A percentile compares a stretch with the other conserved stretches of the same genome.
phyloP scores from a whole-genome alignment of 2,329 filamentous ascomycete genomes.

The Albophoma yamanashiensis region DNA sequence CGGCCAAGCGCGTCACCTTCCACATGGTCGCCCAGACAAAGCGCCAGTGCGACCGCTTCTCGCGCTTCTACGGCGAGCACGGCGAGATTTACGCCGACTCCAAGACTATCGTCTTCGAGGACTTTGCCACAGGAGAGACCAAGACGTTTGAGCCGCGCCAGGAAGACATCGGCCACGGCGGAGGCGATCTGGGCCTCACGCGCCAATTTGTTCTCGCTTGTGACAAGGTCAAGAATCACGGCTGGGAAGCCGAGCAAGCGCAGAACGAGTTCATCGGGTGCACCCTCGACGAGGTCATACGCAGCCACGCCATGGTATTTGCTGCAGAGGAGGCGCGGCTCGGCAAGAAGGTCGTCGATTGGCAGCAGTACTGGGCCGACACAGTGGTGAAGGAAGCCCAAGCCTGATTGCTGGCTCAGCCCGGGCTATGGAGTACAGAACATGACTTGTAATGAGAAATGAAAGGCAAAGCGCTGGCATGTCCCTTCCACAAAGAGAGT shows the following conservation, averaged over 20 bases:
- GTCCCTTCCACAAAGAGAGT: background rate
- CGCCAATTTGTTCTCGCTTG: constrained; percentile 77
- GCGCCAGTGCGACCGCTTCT: constrained; percentile 76
- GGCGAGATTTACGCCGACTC: constrained; percentile 87
- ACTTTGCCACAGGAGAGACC: constrained; percentile 31
- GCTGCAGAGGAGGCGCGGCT: constrained; percentile 80
- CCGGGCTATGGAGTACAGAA: background rate
- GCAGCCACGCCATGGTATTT: constrained; percentile 88
- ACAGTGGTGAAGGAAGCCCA: constrained; percentile 14
- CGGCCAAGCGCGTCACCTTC: constrained; percentile 76
- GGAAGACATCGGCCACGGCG: constrained; percentile 28
- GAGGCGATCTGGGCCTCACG: constrained; percentile 47
- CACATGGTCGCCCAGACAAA: constrained; percentile 92
- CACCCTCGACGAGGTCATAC: constrained; percentile 75
- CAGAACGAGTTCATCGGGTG: constrained; percentile 72
- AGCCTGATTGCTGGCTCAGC: background rate
- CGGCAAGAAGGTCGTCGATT: constrained; percentile 60
- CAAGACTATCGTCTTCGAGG: constrained; percentile 60
- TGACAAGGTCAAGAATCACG: constrained; percentile 63
- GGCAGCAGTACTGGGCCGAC: constrained; percentile 62
- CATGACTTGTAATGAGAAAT: background rate
- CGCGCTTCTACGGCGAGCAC: constrained; percentile 72
- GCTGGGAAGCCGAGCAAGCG: constrained; percentile 55
- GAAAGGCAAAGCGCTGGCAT: background rate
- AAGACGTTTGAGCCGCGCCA: constrained; percentile 18